A percentile compares a stretch with the other conserved stretches of the same genome.
Conservation (phyloP, 2,329 filamentous ascomycete species). For the Pseudocercospora vitis region DNA sequence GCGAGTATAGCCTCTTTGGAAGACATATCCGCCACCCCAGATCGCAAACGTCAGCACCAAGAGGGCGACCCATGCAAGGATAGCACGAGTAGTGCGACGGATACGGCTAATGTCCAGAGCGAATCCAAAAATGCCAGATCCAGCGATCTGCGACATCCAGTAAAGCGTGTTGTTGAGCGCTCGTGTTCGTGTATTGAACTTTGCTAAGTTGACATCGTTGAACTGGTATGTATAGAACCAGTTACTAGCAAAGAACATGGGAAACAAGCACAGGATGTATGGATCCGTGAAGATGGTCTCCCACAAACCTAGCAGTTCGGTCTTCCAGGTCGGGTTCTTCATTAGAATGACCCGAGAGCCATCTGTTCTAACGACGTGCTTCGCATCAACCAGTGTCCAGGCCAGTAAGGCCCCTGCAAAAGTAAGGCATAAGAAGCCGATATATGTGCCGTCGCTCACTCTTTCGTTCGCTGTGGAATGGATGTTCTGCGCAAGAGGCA, state of each 20-base stretch:
- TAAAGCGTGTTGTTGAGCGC: conserved; percentile 73
- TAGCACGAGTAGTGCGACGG: conserved; percentile 66
- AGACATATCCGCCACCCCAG: conserved; percentile 81
- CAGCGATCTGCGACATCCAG: conserved; percentile 74
- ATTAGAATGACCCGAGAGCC: conserved; percentile 78
- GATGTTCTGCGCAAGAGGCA: conserved; percentile 72
- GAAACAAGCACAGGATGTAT: conserved; percentile 73
- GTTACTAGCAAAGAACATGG: conserved; percentile 77
- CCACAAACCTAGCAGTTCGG: conserved; percentile 72
- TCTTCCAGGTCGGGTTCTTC: conserved; percentile 77
- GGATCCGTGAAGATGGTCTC: conserved; percentile 69
- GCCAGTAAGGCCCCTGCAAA: conserved; percentile 67
- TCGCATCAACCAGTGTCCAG: conserved; percentile 68
- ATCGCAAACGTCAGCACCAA: conserved; percentile 70
- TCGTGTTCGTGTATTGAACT: conserved; percentile 71
- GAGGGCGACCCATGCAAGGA: conserved; percentile 62
- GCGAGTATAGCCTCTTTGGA: conserved; percentile 62
- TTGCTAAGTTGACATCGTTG: conserved; percentile 67
- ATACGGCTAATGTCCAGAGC: conserved; percentile 61
- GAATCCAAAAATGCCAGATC: conserved; percentile 70
- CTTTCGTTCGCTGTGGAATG: conserved; percentile 51
- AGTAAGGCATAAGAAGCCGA: conserved; percentile 83
- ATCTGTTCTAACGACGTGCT: conserved; percentile 70
- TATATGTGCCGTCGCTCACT: conserved; percentile 75
- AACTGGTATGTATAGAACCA: conserved; percentile 80